phyloP scores from a whole-genome alignment of 2,329 filamentous ascomycete genomes.

The Aspergillus puulaauensis region DNA sequence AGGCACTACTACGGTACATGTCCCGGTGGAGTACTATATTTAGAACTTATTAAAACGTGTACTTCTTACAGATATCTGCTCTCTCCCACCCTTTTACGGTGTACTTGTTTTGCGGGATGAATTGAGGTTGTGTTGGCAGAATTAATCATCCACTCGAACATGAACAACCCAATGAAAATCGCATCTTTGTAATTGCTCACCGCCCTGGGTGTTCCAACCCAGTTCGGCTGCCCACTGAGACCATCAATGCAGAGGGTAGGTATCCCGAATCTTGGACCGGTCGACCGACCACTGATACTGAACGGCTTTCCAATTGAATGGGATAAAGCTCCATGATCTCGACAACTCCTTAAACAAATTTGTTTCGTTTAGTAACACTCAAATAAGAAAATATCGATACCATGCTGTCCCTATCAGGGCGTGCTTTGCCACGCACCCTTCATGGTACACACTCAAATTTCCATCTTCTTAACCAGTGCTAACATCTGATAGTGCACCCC shows the following conservation, averaged over 20 bases:
- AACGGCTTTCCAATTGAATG: constrained; percentile 2
- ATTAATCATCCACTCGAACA: too few species aligned
- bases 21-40: too few species aligned
- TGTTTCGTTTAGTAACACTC: background rate
- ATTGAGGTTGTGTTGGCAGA: too few species aligned
- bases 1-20: too few species aligned
- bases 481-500: constrained; percentile 27
- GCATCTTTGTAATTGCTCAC: background rate
- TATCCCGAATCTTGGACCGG: background rate
- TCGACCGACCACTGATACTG: background rate
- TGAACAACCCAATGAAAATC: background rate
- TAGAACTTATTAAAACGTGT: too few species aligned
- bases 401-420: constrained; percentile 30
- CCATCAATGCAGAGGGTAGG: constrained; percentile 14
- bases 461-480: constrained; percentile 13
- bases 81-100: too few species aligned
- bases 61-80: too few species aligned
- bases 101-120: too few species aligned
- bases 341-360: background rate
- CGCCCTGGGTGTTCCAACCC: background rate
- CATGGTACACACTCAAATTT: constrained; percentile 21
- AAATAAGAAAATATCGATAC: background rate
- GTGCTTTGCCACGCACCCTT: constrained; percentile 28
- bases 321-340: background rate
- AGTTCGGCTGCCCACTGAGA: constrained; percentile 5